phyloP scores from a whole-genome alignment of 768 basidiomycete species.

The Lactifluus echinatus region DNA sequence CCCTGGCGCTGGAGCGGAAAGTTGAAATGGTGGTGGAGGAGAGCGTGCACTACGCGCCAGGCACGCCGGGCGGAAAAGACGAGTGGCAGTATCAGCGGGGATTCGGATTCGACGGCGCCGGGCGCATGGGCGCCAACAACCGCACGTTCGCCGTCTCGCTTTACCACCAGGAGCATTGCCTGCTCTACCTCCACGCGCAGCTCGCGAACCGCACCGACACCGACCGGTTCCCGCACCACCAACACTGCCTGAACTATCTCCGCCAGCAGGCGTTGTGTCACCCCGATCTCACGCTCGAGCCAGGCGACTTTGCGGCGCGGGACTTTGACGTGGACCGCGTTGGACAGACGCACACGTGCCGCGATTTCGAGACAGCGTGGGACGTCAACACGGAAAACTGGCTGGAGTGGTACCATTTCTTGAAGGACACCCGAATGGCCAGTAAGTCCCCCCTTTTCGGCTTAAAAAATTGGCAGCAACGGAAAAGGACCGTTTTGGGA shows the following conservation, averaged over 20 bases:
- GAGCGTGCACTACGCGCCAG: neutral
- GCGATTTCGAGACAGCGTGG: conserved; percentile 28
- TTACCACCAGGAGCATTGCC: conserved; percentile 44
- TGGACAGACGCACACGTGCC: conserved; percentile 28
- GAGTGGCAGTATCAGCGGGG: conserved; percentile 1
- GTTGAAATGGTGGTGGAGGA: conserved; percentile 11
- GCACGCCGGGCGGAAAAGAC: neutral
- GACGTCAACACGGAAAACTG: neutral
- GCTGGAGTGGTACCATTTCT: conserved; percentile 1
- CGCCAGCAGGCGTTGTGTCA: conserved; percentile 32
- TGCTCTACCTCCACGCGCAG: conserved; percentile 24
- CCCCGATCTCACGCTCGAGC: conserved; percentile 32
- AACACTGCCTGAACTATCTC: conserved; percentile 35
- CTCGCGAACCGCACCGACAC: conserved; percentile 21
- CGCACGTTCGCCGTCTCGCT: conserved; percentile 29
- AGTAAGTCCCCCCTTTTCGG: neutral
- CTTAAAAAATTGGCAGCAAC: too few species aligned
- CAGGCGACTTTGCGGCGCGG: conserved; percentile 22
- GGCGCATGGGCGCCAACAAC: neutral
- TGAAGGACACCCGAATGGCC: neutral
- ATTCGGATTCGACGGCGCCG: conserved; percentile 6
- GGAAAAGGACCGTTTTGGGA: neutral
- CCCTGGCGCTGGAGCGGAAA: neutral
- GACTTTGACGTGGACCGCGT: conserved; percentile 27
- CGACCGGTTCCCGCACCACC: conserved; percentile 24